Evolutionary conservation across 1,284 basidiomycete species (phyloP).

Genomic region (Meripilus lineatus): DNA sequence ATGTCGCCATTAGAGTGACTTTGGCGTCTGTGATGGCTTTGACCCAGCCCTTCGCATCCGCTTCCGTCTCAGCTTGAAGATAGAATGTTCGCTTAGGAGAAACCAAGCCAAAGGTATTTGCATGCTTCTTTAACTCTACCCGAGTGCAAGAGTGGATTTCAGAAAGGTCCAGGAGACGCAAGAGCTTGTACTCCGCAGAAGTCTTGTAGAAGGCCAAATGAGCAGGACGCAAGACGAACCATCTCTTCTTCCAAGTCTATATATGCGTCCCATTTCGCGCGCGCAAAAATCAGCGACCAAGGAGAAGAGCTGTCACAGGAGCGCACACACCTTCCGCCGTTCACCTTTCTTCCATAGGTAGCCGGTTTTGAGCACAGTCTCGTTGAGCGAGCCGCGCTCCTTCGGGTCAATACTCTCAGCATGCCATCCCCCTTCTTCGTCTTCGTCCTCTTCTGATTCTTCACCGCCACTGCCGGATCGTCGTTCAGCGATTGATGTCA

Average conservation of each 20-base stretch:
- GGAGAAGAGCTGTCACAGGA: constrained; percentile 4
- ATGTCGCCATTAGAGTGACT: constrained; percentile 55
- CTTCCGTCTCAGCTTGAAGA: constrained; percentile 70
- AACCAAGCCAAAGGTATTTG: constrained; percentile 90
- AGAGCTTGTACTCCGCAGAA: constrained; percentile 87
- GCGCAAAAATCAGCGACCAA: constrained; percentile 8
- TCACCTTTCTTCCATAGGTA: constrained; percentile 54
- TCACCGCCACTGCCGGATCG: constrained; percentile 65
- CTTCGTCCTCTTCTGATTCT: constrained; percentile 68
- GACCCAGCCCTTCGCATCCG: constrained; percentile 85
- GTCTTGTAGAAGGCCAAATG: constrained; percentile 98
- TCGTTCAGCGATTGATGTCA: constrained; percentile 73
- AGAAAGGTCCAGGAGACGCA: constrained; percentile 83
- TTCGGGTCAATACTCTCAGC: constrained; percentile 27
- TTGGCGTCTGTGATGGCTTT: constrained; percentile 75
- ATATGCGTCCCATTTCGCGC: not conserved
- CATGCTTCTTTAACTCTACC: constrained; percentile 86
- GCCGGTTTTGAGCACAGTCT: constrained; percentile 71
- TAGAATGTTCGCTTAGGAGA: constrained; percentile 93
- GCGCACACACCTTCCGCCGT: constrained; percentile 76
- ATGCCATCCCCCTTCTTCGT: constrained; percentile 58
- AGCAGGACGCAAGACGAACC: constrained; percentile 92
- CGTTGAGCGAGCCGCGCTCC: constrained; percentile 46
- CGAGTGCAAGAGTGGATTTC: constrained; percentile 91
- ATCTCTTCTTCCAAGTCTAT: constrained; percentile 97